Evolutionary conservation across 805 yeast genomes (phyloP).

Genomic region (Jamesozyma spencerorum): DNA sequence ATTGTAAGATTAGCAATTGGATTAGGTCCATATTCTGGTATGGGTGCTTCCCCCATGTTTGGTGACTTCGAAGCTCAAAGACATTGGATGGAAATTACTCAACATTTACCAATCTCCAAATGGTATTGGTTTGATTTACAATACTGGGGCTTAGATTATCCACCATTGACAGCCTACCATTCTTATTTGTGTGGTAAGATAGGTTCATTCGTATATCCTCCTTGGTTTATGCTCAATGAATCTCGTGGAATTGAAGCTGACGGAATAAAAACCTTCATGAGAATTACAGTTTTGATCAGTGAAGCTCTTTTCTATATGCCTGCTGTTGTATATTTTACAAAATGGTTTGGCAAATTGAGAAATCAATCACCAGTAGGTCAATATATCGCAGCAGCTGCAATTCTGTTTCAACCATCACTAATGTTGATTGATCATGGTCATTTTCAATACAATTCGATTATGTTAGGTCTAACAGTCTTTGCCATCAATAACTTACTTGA

Average conservation of each 20-base stretch:
- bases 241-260: slow-evolving; percentile 70
- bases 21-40: slow-evolving; percentile 80
- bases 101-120: slow-evolving; percentile 53
- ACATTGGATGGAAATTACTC: slow-evolving; percentile 94
- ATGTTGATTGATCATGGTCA: slow-evolving; percentile 92
- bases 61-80: slow-evolving; percentile 98
- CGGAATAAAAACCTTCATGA: slow-evolving; percentile 69
- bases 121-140: slow-evolving; percentile 89
- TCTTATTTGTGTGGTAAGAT: slow-evolving; percentile 70
- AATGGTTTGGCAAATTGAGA: slow-evolving; percentile 57
- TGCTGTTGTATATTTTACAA: slow-evolving; percentile 61
- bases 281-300: slow-evolving; percentile 66
- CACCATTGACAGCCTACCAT: slow-evolving; percentile 93
- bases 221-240: slow-evolving; percentile 65
- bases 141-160: slow-evolving; percentile 97
- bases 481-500: slow-evolving; percentile 58
- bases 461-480: slow-evolving; percentile 76
- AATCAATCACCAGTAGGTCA: slow-evolving; percentile 62
- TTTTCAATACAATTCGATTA: slow-evolving; percentile 88
- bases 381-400: slow-evolving; percentile 63
- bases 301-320: slow-evolving; percentile 73
- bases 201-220: slow-evolving; percentile 52
- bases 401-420: slow-evolving; percentile 77
- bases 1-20: slow-evolving; percentile 80
- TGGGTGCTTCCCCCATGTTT: slow-evolving; percentile 59